A percentile compares a stretch with the other conserved stretches of the same genome.
Evolutionary conservation across 768 basidiomycete genomes (phyloP).

Genomic region (Suillus decipiens): DNA sequence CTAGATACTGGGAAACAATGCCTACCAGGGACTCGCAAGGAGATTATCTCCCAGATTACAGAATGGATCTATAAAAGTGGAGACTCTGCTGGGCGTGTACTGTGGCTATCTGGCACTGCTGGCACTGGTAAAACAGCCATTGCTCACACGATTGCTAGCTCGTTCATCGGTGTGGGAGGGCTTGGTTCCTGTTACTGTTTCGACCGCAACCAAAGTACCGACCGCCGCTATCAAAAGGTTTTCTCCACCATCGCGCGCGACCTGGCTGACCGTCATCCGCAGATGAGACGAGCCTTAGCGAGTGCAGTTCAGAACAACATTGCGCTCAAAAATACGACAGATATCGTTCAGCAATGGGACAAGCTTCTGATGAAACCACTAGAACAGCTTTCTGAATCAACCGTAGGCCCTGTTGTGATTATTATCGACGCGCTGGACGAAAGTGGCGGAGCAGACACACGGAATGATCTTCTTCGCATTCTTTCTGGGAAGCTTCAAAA

Average conservation of each 20-base stretch:
- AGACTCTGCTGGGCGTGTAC: neutral
- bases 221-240: constrained; percentile 12
- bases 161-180: constrained; percentile 11
- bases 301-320: neutral
- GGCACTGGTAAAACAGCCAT: constrained; percentile 28
- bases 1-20: constrained; percentile 8
- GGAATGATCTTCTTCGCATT: constrained; percentile 16
- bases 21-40: constrained; percentile 4
- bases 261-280: constrained; percentile 19
- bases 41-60: neutral
- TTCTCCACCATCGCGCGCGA: constrained; percentile 21
- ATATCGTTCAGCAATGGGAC: constrained; percentile 17
- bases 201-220: constrained; percentile 13
- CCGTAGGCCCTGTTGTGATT: constrained; percentile 24
- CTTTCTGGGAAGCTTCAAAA: constrained; percentile 1
- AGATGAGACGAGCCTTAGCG: constrained; percentile 7
- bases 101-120: constrained; percentile 14
- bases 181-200: constrained; percentile 18
- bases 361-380: constrained; percentile 21
- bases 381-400: neutral
- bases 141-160: constrained; percentile 12
- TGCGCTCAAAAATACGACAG: constrained; percentile 7
- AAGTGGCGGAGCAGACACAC: constrained; percentile 9
- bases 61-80: constrained; percentile 1
- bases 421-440: constrained; percentile 29